Conservation (phyloP, 1,284 basidiomycete genomes). For the Coniferiporia sulphurascens region DNA sequence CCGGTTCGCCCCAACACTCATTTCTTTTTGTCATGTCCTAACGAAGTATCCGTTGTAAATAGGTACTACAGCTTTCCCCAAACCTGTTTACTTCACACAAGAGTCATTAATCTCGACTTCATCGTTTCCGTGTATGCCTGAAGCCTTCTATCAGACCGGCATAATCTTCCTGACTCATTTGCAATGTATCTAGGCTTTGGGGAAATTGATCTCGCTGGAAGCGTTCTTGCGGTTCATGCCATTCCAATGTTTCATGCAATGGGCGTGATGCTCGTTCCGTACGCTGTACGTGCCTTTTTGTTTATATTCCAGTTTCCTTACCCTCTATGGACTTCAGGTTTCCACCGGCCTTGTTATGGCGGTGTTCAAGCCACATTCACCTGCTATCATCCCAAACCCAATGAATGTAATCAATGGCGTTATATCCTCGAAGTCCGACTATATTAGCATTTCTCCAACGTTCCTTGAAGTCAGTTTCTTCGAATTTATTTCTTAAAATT, state of each 20-base stretch:
- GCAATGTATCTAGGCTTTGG: constrained; percentile 2
- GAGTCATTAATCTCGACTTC: constrained; percentile 1
- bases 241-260: constrained; percentile 19
- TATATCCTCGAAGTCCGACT: constrained; percentile 3
- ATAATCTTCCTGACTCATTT: too few species aligned
- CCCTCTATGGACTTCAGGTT: neutral
- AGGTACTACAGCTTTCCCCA: constrained; percentile 19
- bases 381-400: constrained; percentile 16
- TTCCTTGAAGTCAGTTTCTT: constrained; percentile 15
- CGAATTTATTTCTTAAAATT: neutral
- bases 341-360: constrained; percentile 12
- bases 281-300: neutral
- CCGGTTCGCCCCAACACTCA: constrained; percentile 2
- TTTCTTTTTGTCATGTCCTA: neutral
- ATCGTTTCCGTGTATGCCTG: constrained; percentile 5
- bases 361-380: too few species aligned
- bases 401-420: constrained; percentile 11
- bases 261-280: constrained; percentile 1
- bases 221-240: constrained; percentile 10
- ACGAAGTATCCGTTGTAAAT: neutral
- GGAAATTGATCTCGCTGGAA: constrained; percentile 10
- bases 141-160: too few species aligned
- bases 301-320: neutral
- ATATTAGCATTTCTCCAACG: constrained; percentile 6
- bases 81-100: constrained; percentile 13